phyloP scores from a whole-genome alignment of 192 early-diverging fungal species.

The Coemansia sp. region DNA sequence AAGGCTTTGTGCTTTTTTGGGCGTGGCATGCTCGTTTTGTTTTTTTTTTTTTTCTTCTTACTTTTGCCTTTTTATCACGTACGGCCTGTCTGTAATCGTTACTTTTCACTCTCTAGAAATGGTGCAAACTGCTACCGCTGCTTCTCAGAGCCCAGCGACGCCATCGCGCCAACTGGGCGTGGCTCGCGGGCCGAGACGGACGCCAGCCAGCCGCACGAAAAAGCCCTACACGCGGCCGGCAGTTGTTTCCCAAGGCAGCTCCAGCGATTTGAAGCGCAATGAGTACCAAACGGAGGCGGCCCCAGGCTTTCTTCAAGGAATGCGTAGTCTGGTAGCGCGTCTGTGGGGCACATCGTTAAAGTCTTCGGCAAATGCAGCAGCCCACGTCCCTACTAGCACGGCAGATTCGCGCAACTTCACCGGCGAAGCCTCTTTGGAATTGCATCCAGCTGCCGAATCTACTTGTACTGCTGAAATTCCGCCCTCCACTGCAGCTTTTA shows the following conservation, averaged over 20 bases:
- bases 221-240: slow-evolving; percentile 34
- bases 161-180: slow-evolving; percentile 35
- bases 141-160: slow-evolving; percentile 28
- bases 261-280: background rate
- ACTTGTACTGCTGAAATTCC: background rate
- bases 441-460: background rate
- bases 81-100: too few relatives aligned
- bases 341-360: slow-evolving; percentile 45
- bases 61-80: background rate
- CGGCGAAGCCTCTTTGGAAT: background rate
- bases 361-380: slow-evolving; percentile 1
- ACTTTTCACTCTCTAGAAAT: too few relatives aligned
- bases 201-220: slow-evolving; percentile 40
- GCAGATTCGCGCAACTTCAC: background rate
- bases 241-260: background rate
- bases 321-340: slow-evolving; percentile 45
- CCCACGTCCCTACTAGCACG: background rate
- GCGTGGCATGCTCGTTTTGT: background rate
- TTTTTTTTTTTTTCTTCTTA: background rate
- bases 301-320: slow-evolving; percentile 42
- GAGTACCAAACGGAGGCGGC: slow-evolving; percentile 19
- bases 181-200: slow-evolving; percentile 34
- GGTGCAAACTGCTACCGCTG: slow-evolving; percentile 20
- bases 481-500: background rate
- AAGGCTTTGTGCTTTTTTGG: background rate